phyloP scores from a whole-genome alignment of 768 basidiomycete species.

The Suillus subluteus region DNA sequence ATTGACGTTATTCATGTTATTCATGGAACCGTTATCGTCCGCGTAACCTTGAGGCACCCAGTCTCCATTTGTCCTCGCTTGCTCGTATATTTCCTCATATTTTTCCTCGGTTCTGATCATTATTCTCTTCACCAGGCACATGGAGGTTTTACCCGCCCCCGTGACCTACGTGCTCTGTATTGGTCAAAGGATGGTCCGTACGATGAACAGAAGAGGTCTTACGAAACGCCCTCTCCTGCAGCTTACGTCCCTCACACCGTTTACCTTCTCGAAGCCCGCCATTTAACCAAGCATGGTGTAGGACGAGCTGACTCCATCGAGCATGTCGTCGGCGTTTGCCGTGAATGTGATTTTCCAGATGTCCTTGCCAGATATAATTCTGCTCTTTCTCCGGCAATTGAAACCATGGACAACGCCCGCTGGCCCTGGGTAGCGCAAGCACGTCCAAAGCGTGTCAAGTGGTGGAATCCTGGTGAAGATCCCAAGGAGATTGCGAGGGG shows the following conservation, averaged over 20 bases:
- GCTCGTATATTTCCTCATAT: neutral
- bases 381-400: conserved; percentile 11
- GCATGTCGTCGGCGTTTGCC: conserved; percentile 39
- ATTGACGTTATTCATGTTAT: neutral
- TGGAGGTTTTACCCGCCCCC: conserved; percentile 44
- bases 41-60: neutral
- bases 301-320: conserved; percentile 36
- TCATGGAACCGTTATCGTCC: neutral
- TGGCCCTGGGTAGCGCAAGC: conserved; percentile 37
- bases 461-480: conserved; percentile 35
- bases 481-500: conserved; percentile 21
- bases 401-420: conserved; percentile 42
- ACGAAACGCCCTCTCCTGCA: conserved; percentile 36
- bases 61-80: neutral
- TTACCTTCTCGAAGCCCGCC: conserved; percentile 44
- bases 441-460: conserved; percentile 20
- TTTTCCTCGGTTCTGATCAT: conserved; percentile 14
- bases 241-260: conserved; percentile 48
- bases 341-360: conserved; percentile 33
- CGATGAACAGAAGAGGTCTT: conserved; percentile 23
- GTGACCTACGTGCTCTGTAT: conserved; percentile 35
- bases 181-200: conserved; percentile 44
- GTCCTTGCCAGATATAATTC: conserved; percentile 39
- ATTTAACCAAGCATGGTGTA: conserved; percentile 33
- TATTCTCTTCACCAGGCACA: conserved; percentile 34